These are phyloP conservation scores for Camelina hispida DNA, from an alignment of 345 rosid species.

Conservation along the genomic window DNA sequence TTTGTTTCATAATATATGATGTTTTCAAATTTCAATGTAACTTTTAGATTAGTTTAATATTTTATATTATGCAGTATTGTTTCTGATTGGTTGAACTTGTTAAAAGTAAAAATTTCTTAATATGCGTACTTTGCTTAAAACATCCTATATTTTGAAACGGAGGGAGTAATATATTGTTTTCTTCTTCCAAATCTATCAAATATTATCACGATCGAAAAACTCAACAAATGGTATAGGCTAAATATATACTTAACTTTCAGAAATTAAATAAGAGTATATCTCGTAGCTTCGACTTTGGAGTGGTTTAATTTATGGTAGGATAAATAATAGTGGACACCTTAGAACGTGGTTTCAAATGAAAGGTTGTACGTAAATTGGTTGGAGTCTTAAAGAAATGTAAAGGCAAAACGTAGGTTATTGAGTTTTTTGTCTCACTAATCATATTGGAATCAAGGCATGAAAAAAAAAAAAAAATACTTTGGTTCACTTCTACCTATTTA, in stretches of 20 bases:
- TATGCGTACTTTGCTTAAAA: no score
- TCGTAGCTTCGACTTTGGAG: background rate
- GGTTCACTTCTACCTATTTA: no score
- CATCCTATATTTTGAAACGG: no score
- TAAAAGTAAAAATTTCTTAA: no score
- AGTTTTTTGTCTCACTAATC: background rate
- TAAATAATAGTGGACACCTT: background rate
- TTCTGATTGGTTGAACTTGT: no score
- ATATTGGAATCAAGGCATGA: background rate
- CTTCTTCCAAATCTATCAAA: background rate
- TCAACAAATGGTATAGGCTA: background rate
- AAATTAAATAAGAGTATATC: background rate
- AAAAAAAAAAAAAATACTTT: no score
- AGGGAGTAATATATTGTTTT: background rate
- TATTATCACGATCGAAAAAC: no score
- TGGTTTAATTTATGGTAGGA: conserved; percentile 8
- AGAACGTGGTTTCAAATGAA: background rate
- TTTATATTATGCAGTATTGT: no score
- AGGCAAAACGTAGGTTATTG: background rate
- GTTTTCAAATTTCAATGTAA: no score
- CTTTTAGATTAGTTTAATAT: no score
- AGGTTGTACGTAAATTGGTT: background rate
- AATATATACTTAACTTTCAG: background rate
- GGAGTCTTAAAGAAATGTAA: background rate
- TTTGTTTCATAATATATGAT: no score